A percentile compares a stretch with the other conserved stretches of the same genome.
Evolutionary conservation across 78 protist genomes (phyloP).

Genomic region (slime mould (Dictyostelium discoideum)): DNA sequence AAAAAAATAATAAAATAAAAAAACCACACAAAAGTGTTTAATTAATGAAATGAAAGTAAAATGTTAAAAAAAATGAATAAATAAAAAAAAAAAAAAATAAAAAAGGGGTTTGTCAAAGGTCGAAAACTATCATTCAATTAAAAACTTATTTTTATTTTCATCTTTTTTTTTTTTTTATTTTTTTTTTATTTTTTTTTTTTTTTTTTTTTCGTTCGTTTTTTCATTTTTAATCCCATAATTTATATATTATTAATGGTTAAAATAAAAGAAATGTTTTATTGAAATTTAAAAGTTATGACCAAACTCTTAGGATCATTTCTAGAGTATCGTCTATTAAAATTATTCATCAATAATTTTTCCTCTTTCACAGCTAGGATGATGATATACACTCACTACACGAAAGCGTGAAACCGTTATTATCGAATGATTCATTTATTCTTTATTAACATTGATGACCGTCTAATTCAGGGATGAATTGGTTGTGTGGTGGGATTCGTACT

Average conservation of each 20-base stretch:
- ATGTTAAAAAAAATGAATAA: too few relatives aligned
- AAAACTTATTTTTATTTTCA: too few relatives aligned
- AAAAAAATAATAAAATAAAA: too few relatives aligned
- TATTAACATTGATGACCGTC: background rate
- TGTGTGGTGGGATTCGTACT: background rate
- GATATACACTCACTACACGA: background rate
- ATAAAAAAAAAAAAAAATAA: too few relatives aligned
- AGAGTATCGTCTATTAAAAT: background rate
- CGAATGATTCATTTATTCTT: background rate
- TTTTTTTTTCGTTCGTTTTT: background rate
- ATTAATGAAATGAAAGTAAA: too few relatives aligned
- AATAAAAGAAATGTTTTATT: background rate
- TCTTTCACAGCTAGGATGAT: background rate
- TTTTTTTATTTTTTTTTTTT: too few relatives aligned
- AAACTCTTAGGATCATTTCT: constrained; percentile 9
- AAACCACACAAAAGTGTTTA: too few relatives aligned
- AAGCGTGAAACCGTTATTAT: background rate
- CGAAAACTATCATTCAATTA: too few relatives aligned
- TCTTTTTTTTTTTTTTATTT: too few relatives aligned
- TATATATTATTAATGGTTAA: too few relatives aligned
- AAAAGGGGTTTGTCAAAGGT: too few relatives aligned
- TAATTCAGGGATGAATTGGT: background rate
- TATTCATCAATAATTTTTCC: background rate
- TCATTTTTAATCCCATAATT: background rate
- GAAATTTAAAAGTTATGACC: background rate